phyloP scores from a whole-genome alignment of 805 yeast species.

The Metschnikowia continentalis region DNA sequence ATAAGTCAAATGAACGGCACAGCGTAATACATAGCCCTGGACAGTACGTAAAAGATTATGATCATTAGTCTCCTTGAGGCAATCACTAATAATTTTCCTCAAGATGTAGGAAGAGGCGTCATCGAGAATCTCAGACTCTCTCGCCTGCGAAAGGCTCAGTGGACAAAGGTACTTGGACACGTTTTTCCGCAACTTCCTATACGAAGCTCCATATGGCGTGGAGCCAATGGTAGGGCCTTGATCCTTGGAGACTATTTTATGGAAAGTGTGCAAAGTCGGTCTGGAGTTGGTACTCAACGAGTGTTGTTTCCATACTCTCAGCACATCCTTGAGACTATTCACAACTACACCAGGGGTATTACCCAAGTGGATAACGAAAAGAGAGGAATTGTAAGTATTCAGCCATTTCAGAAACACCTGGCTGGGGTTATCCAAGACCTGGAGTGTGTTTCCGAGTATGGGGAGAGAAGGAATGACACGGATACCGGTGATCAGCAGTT shows the following conservation, averaged over 20 bases:
- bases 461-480: constrained; percentile 47
- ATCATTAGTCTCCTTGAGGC: constrained; percentile 20
- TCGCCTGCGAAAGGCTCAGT: constrained; percentile 23
- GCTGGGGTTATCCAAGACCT: constrained; percentile 48
- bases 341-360: constrained; percentile 54
- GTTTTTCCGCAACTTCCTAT: constrained; percentile 44
- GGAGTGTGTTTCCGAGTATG: constrained; percentile 47
- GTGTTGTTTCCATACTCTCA: constrained; percentile 46
- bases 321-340: constrained; percentile 56
- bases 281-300: constrained; percentile 59
- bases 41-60: constrained; percentile 36
- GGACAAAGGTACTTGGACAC: constrained; percentile 43
- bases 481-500: constrained; percentile 29
- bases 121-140: constrained; percentile 33
- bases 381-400: constrained; percentile 32
- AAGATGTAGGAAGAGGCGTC: constrained; percentile 31
- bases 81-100: constrained; percentile 4
- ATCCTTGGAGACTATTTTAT: constrained; percentile 50
- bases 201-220: constrained; percentile 53
- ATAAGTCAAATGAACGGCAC: constrained; percentile 49
- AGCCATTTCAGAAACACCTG: constrained; percentile 44
- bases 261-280: constrained; percentile 66
- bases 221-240: constrained; percentile 64
- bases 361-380: constrained; percentile 66
- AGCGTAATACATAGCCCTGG: constrained; percentile 50